phyloP scores from a whole-genome alignment of 257 asterid genomes.

The Solanum arcanum region DNA sequence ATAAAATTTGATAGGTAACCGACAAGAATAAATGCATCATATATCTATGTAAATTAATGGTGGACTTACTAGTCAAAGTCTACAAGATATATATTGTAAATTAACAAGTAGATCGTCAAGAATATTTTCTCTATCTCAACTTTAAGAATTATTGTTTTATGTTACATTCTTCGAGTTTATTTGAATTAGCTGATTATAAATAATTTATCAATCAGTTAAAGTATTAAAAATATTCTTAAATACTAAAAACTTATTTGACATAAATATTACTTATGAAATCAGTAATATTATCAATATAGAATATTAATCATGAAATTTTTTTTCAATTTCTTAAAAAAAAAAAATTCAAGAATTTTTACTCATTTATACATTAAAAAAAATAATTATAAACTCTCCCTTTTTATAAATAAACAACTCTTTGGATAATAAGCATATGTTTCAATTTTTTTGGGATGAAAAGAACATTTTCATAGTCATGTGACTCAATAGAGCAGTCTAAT shows the following conservation, averaged over 20 bases:
- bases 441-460: background rate
- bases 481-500: background rate
- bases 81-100: background rate
- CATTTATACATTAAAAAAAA: background rate
- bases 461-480: background rate
- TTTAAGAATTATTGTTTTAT: too few species aligned
- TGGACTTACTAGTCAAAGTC: background rate
- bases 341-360: background rate
- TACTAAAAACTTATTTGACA: fast-evolving
- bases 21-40: background rate
- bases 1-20: background rate
- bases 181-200: background rate
- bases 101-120: background rate
- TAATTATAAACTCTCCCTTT: background rate
- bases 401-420: background rate
- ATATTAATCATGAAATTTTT: background rate
- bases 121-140: background rate
- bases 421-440: background rate
- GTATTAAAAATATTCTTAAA: background rate
- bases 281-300: background rate
- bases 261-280: too few species aligned
- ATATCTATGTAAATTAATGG: background rate
- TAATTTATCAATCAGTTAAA: background rate
- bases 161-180: background rate
- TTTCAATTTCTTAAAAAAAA: background rate